Percentiles rank a stretch among this genome's conserved stretches.
Conservation (phyloP, 768 basidiomycete genomes). For the Auricularia sp. region DNA sequence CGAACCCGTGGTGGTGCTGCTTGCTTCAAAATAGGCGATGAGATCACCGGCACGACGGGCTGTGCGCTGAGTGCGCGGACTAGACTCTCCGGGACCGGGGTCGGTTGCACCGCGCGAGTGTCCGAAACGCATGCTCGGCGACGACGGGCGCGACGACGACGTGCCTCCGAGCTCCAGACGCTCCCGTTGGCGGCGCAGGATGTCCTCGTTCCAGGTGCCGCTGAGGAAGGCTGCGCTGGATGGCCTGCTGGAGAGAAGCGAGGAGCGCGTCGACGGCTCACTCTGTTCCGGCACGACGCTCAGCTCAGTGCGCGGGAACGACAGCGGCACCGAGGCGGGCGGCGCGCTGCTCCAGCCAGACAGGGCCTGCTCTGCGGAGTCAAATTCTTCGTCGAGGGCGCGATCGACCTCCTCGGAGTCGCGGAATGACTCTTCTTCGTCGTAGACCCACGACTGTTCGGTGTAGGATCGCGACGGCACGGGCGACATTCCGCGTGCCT, state of each 20-base stretch:
- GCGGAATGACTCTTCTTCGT: slow-evolving; percentile 21
- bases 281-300: slow-evolving; percentile 22
- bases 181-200: background rate
- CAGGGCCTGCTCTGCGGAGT: slow-evolving; percentile 53
- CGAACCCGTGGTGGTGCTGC: slow-evolving; percentile 30
- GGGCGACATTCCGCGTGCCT: no score
- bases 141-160: slow-evolving; percentile 18
- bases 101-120: slow-evolving; percentile 56
- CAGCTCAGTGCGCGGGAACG: slow-evolving; percentile 23
- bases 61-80: slow-evolving; percentile 32
- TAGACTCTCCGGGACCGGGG: slow-evolving; percentile 30
- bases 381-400: slow-evolving; percentile 56
- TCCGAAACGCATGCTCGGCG: slow-evolving; percentile 24
- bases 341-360: slow-evolving; percentile 52
- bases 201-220: slow-evolving; percentile 2
- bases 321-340: slow-evolving; percentile 17
- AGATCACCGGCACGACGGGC: slow-evolving; percentile 55
- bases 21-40: slow-evolving; percentile 63
- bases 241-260: slow-evolving; percentile 12
- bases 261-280: slow-evolving; percentile 23
- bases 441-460: background rate
- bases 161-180: background rate
- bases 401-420: slow-evolving; percentile 49
- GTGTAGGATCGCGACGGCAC: no score
- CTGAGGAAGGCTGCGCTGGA: slow-evolving; percentile 28